These are phyloP conservation scores for Lactarius hengduanensis DNA, from an alignment of 768 basidiomycete species.

Conservation along the genomic window DNA sequence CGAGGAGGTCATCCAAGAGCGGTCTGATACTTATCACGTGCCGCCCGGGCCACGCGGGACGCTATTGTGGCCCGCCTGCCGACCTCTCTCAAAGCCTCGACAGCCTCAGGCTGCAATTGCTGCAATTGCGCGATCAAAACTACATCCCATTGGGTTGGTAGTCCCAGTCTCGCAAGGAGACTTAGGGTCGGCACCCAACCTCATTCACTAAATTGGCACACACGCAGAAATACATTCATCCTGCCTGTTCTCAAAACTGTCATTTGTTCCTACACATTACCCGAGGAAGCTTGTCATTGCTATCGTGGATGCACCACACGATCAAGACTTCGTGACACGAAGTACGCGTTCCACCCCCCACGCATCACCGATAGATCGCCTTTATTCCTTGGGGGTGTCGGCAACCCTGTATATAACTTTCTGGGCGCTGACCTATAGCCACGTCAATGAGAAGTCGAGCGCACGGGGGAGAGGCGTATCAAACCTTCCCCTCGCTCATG, in stretches of 20 bases:
- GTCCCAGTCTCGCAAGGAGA: neutral
- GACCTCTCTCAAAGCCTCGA: neutral
- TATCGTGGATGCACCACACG: neutral
- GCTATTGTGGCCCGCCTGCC: no score
- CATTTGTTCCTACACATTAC: neutral
- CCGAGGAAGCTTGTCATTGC: neutral
- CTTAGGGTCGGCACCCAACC: neutral
- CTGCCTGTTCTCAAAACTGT: neutral
- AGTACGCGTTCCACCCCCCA: neutral
- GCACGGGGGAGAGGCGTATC: neutral
- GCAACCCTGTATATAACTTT: slow-evolving; percentile 23
- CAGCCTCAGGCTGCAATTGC: no score
- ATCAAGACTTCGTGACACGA: neutral
- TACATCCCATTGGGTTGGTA: neutral
- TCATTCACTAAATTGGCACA: neutral
- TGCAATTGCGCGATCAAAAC: neutral
- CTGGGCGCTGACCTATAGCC: slow-evolving; percentile 20
- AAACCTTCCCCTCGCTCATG: slow-evolving; percentile 27
- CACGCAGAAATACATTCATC: neutral
- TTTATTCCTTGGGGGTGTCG: slow-evolving; percentile 21
- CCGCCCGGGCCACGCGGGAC: no score
- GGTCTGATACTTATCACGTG: no score
- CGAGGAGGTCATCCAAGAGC: neutral
- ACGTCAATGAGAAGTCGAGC: neutral
- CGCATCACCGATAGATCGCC: neutral